A percentile compares a stretch with the other conserved stretches of the same genome.
Evolutionary conservation across 2,329 filamentous ascomycete genomes (phyloP).

Genomic region (Arthrinium phaeospermum): DNA sequence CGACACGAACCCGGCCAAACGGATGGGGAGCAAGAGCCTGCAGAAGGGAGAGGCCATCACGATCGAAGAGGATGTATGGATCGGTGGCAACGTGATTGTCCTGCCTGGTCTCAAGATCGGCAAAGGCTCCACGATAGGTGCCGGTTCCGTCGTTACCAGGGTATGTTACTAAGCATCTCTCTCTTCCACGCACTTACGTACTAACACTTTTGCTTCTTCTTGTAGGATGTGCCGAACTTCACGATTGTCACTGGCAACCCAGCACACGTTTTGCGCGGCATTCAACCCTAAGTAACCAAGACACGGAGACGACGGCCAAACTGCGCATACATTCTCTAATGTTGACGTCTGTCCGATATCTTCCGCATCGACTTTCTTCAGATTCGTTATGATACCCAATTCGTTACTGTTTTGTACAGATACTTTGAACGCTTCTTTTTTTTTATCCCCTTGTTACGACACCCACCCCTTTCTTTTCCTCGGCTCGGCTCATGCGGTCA

Average conservation of each 20-base stretch:
- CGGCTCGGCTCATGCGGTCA: neutral
- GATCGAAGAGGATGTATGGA: constrained; percentile 86
- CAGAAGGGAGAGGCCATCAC: constrained; percentile 73
- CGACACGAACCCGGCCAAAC: constrained; percentile 73
- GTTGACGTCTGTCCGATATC: neutral
- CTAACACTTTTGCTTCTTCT: constrained; percentile 29
- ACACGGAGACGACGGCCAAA: neutral
- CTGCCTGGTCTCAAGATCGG: constrained; percentile 82
- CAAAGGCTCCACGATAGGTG: constrained; percentile 78
- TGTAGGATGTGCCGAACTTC: constrained; percentile 70
- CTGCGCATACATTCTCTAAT: neutral
- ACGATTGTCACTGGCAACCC: constrained; percentile 75
- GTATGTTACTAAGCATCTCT: constrained; percentile 41
- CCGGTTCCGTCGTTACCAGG: constrained; percentile 86
- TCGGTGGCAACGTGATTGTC: constrained; percentile 78
- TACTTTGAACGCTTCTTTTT: neutral
- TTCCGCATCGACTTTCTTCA: constrained; percentile 16
- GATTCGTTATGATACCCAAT: constrained; percentile 19
- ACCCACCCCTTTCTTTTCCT: neutral
- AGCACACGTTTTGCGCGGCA: constrained; percentile 59
- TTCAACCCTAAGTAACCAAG: constrained; percentile 14
- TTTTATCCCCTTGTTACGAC: neutral
- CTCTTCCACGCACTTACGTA: neutral
- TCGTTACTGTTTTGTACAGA: constrained; percentile 16
- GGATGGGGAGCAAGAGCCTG: constrained; percentile 75